Conservation (phyloP, 2,329 filamentous ascomycete species). For the Botrytis fragariae region DNA sequence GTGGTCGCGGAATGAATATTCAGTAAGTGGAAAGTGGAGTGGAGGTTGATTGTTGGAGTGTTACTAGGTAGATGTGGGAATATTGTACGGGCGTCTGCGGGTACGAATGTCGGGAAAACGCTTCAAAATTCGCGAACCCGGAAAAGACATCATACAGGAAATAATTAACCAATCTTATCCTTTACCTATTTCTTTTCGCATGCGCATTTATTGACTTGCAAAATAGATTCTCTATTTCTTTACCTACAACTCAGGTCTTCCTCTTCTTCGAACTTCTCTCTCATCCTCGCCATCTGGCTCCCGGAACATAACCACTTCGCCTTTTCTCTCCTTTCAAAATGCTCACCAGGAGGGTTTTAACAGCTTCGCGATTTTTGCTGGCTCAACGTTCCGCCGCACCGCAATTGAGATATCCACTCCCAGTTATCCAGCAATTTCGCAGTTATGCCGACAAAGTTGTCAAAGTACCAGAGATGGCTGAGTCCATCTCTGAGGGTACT, state of each 20-base stretch:
- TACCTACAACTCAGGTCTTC: conserved; percentile 4
- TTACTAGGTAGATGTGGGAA: conserved; percentile 13
- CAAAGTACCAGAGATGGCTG: conserved; percentile 97
- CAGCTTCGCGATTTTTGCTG: conserved; percentile 38
- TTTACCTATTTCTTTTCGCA: conserved; percentile 17
- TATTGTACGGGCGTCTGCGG: conserved; percentile 12
- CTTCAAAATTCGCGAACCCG: conserved; percentile 21
- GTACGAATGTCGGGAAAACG: conserved; percentile 7
- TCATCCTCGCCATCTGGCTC: conserved; percentile 26
- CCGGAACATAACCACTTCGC: conserved; percentile 20
- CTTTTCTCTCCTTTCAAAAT: conserved; percentile 28
- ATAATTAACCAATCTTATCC: conserved; percentile 6
- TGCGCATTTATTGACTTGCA: conserved; percentile 2
- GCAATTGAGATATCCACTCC: conserved; percentile 43
- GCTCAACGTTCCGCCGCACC: conserved; percentile 29
- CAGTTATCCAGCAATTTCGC: conserved; percentile 53
- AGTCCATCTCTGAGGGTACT: conserved; percentile 97
- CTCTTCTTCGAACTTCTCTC: conserved; percentile 18
- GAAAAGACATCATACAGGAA: conserved; percentile 18
- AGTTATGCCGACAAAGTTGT: conserved; percentile 77
- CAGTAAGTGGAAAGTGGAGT: conserved; percentile 19
- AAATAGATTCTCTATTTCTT: conserved; percentile 3
- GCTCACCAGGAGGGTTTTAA: conserved; percentile 38
- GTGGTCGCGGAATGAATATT: conserved; percentile 13
- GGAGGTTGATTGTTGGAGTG: conserved; percentile 14